Conservation (phyloP, 2,329 filamentous ascomycete species). For the Penicillium sp. region DNA sequence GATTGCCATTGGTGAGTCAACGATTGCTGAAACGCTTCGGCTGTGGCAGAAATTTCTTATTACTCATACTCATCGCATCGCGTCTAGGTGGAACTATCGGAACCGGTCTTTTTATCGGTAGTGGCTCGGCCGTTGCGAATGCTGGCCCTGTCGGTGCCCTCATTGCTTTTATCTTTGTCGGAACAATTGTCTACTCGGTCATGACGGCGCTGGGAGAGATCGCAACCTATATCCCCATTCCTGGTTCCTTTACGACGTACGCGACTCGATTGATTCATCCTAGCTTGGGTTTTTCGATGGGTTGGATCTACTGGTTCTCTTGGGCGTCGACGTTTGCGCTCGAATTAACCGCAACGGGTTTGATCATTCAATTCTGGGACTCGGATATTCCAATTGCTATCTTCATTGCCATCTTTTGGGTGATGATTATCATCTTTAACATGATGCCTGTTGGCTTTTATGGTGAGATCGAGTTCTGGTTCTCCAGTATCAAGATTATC, state of each 20-base stretch:
- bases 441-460: conserved; percentile 73
- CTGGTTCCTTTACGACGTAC: conserved; percentile 76
- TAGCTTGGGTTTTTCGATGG: conserved; percentile 74
- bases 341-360: conserved; percentile 71
- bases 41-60: no score
- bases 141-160: conserved; percentile 69
- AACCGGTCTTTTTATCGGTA: conserved; percentile 73
- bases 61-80: conserved; percentile 1
- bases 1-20: conserved; percentile 88
- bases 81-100: conserved; percentile 67
- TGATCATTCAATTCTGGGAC: conserved; percentile 78
- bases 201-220: conserved; percentile 71
- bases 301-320: conserved; percentile 82
- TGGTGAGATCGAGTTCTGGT: conserved; percentile 79
- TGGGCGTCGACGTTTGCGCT: conserved; percentile 75
- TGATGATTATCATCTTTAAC: conserved; percentile 69
- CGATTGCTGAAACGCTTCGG: neutral
- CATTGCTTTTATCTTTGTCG: conserved; percentile 71
- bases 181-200: conserved; percentile 73
- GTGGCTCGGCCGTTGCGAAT: conserved; percentile 63
- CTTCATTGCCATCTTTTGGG: conserved; percentile 75
- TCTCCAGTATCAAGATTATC: conserved; percentile 75
- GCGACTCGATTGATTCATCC: conserved; percentile 74
- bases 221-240: conserved; percentile 75
- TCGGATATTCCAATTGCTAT: conserved; percentile 65